Evolutionary conservation across 2,329 filamentous ascomycete species (phyloP), one percentile per base, ranked within the genome.

Genomic region (Alternaria sp.): DNA sequence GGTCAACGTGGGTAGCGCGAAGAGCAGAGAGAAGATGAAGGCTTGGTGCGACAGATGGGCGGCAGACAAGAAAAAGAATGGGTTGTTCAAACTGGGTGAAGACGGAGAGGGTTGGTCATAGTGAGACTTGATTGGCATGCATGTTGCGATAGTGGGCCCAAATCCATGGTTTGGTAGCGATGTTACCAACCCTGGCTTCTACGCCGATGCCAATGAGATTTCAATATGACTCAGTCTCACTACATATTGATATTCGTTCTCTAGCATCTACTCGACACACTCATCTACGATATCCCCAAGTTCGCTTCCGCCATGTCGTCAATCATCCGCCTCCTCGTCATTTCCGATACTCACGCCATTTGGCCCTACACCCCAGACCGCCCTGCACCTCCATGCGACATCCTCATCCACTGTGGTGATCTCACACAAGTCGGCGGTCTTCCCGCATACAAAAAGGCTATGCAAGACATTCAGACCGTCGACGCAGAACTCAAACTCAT

Each of bases 1-100:
- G 0, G 96, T 99, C 4, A 98, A 99, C 77, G 86, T 91, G n/a
- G 89, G 88, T 0, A 89, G 82, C 67, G 86, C 84, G 40, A 89
- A 87, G 79, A 85, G 83, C 43, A 83, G 89, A 62, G 89, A 90
- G 75, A 85, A 82, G 75, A 91, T 91, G 88, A 90, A 89, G 77
- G 81, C 74, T 3, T 90, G 88, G 89, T 85, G 87, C 69, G 88
- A 90, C 68, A 83, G 84, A 68, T 91, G 89, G 88, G 85, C 87
- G 32, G 79, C 80, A 6, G 88, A 90, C 67, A 88, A 86, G 79
- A 85, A 84, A 77, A 89, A 88, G 79, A 87, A 86, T 70, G 89
- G 88, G 1, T 69, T 90, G 56, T 90, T 87, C 47, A 73, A 67
- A 54, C 57, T 79, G 11, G 71, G 63, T 15, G 67, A 70, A 17